Conservation (phyloP, 164 flowering plant species). For the Euptelea pleiosperma region DNA sequence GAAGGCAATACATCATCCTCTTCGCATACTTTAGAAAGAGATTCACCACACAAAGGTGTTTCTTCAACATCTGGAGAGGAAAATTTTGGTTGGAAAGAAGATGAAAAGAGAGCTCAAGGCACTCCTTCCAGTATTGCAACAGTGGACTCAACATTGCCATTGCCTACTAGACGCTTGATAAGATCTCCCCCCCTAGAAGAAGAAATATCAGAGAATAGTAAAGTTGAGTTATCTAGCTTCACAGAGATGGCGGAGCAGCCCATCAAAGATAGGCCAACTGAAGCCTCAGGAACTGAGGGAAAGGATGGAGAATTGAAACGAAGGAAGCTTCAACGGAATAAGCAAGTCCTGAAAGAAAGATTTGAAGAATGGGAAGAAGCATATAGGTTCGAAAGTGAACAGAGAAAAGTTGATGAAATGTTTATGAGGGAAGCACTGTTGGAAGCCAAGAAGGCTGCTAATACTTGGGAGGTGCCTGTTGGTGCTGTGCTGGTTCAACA, state of each 20-base stretch:
- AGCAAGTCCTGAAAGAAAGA: constrained; percentile 60
- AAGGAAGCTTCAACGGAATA: constrained; percentile 56
- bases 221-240: constrained; percentile 23
- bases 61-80: constrained; percentile 31
- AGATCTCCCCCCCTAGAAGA: constrained; percentile 32
- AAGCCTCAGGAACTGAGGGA: constrained; percentile 29
- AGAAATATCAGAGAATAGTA: constrained; percentile 24
- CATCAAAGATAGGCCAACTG: constrained; percentile 15
- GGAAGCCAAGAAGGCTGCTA: constrained; percentile 93
- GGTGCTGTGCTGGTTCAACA: constrained; percentile 86
- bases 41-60: constrained; percentile 26
- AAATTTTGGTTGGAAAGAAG: constrained; percentile 20
- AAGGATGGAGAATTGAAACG: constrained; percentile 46
- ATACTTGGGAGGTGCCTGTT: constrained; percentile 97
- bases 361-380: constrained; percentile 99
- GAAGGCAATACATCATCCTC: constrained; percentile 28
- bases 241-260: constrained; percentile 25
- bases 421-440: constrained; percentile 90
- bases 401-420: constrained; percentile 69
- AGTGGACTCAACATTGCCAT: constrained; percentile 26
- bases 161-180: constrained; percentile 27
- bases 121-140: constrained; percentile 18
- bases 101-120: constrained; percentile 18
- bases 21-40: constrained; percentile 23
- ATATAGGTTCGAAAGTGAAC: constrained; percentile 64